A percentile compares a stretch with the other conserved stretches of the same genome.
Conservation (phyloP, 2,329 filamentous ascomycete genomes). For the Ophiobolus disseminans region DNA sequence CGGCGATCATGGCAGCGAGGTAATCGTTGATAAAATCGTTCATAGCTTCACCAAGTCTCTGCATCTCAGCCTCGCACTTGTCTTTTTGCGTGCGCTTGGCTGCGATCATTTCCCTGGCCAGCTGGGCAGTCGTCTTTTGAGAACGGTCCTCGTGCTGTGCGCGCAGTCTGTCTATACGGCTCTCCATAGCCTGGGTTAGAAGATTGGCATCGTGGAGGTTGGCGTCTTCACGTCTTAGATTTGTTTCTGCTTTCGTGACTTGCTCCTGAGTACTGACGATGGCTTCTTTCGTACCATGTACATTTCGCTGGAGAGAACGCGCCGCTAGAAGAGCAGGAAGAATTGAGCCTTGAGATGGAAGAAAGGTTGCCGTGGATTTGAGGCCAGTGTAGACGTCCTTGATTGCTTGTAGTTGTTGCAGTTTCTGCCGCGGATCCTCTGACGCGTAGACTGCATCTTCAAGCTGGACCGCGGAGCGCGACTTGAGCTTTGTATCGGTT, state of each 20-base stretch:
- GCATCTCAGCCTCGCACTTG: slow-evolving; percentile 67
- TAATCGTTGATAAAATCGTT: slow-evolving; percentile 74
- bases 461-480: slow-evolving; percentile 31
- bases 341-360: slow-evolving; percentile 71
- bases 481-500: slow-evolving; percentile 54
- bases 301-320: slow-evolving; percentile 69
- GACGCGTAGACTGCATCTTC: slow-evolving; percentile 43
- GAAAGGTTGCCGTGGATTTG: slow-evolving; percentile 66
- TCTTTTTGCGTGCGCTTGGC: slow-evolving; percentile 67
- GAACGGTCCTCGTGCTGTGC: slow-evolving; percentile 64
- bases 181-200: slow-evolving; percentile 58
- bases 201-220: slow-evolving; percentile 57
- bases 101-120: slow-evolving; percentile 67
- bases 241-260: slow-evolving; percentile 48
- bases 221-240: slow-evolving; percentile 54
- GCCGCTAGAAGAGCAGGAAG: slow-evolving; percentile 75
- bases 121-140: slow-evolving; percentile 66
- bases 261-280: slow-evolving; percentile 56
- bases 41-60: slow-evolving; percentile 67
- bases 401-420: slow-evolving; percentile 60
- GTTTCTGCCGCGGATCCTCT: slow-evolving; percentile 41
- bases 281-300: slow-evolving; percentile 68
- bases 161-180: slow-evolving; percentile 66
- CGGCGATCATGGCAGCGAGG: slow-evolving; percentile 77
- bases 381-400: slow-evolving; percentile 71